Evolutionary conservation across 2,329 filamentous ascomycete species (phyloP), one percentile per base, ranked within the genome.

Genomic region (Fusarium oxysporum): DNA sequence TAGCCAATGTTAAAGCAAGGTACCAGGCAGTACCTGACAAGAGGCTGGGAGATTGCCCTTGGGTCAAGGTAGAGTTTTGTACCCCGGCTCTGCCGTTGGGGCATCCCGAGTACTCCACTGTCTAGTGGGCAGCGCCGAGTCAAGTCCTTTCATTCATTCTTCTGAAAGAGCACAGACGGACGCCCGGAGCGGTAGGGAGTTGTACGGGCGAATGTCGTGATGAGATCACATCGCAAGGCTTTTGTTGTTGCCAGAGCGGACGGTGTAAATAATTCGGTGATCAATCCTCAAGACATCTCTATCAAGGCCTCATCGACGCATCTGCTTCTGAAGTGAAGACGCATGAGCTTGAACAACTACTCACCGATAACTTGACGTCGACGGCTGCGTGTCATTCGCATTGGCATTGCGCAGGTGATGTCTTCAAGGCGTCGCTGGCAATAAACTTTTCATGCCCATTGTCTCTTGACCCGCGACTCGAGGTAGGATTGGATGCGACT

Each of bases 21-120:
- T 61, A 68, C 59, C 30, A 40, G 43, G 41, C 54, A 41, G 68
- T 77, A 78, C 73, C 50, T 73, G 44, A n/a, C 9, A 19, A 62
- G 70, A 77, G 65, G 68, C 75, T 75, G 71, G 68, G 76, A 76
- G 62, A 77, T 78, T 77, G 75, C 68, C 35, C 54, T 17, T 41
- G 57, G 58, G 47, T 43, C 60, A 50, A 74, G 63, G 76, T 78
- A 78, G 48, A 60, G 53, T 59, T 70, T 70, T 73, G 66, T 73
- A 70, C 60, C 69, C 69, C 66, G 64, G 75, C 64, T 57, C 68
- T 61, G 70, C 66, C 64, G 62, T 65, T 73, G 73, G 51, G 63
- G 60, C 56, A 65, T 50, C 43, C 50, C 50, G 16, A 37, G 40
- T 30, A 65, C 73, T 70, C 76, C 76, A 77, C 75, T 48, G 41